Base-by-base conservation (phyloP, 208 protist genomes). In the Leishmania guyanensis region DNA sequence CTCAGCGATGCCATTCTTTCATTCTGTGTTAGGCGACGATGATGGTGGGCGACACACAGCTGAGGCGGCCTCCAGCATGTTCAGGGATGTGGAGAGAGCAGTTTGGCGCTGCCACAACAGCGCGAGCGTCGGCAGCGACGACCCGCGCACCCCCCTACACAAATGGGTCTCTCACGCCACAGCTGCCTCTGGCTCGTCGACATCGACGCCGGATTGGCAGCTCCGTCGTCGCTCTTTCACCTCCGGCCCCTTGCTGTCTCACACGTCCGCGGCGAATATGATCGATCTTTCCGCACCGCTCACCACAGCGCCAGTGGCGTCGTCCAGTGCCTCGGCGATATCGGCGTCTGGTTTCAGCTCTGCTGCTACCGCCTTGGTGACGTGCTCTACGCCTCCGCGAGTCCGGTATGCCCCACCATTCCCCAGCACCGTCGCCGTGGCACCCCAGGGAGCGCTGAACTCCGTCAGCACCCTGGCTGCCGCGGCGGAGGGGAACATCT, bases 201-300 rank as follows among this genome's bases (percentile, higher is more conserved):
- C 70, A 48, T 50, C 69, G 16, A 46, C 8, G 66, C 33, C 66
- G 66, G 26, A 71, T 9, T 10, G 33, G 33, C 66, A 46, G 17
- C 33, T 22, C 12, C 36, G 66, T 46, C 5, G 66, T 29, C 66
- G 66, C 66, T 71, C 66, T 39, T 10, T 50, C 66, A 8, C 66
- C 66, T 50, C 71, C 8, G 71, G 71, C 12, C 71, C 71, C 46
- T 50, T 75, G 26, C 39, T 53, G 16, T 75, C 71, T 17, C 26
- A 56, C 71, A 22, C 71, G 17, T 51, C 71, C 3, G 71, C 71
- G 26, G 71, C 46, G 51, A 33, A 75, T 33, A 51, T 75, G 71
- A 62, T 75, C n/a, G n/a, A 26, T 36, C 26, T 22, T 17, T 22
- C 71, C 9, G 22, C 71, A 22, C 71, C 22, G 71, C 71, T 77